Base-by-base conservation (phyloP, 2,329 filamentous ascomycete genomes). In the Ascochyta pisi region DNA sequence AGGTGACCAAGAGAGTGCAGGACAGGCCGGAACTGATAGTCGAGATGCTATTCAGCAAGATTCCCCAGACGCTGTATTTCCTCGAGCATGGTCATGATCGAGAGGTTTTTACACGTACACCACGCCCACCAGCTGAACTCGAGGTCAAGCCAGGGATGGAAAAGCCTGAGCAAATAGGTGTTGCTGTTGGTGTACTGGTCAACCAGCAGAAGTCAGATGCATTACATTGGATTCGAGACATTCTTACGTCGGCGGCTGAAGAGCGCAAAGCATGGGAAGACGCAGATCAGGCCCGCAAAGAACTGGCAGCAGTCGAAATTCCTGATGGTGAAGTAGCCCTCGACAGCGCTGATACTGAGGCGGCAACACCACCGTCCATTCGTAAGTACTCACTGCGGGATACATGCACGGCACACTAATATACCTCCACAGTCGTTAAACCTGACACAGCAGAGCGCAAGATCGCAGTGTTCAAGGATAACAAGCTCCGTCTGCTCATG, bases 21-120 rank as follows among this genome's bases (percentile, higher is more conserved):
- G 87, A 96, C 64, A 85, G 92, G 39, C 92, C 92, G 0, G 91
- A 94, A 60, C 81, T 97, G 37, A 84, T 96, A 45, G 89, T 96
- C 0, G 95, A 99, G 76, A 86, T 99, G 83, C 82, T 99, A 13
- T 99, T 99, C 76, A 96, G 91, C 74, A 99, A 99, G 76, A 89
- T 92, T 54, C 88, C 87, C 47, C 84, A 85, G 41, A 96, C 91
- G 0, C 84, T 92, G 0, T 91, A 90, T 76, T 98, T 92, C 71
- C 83, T 99, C 5, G 93, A 98, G 70, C 92, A 93, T 68, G 95
- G 95, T 0, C 89, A 91, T 65, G 92, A 97, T 68, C 91, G 88
- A 69, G 92, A 94, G 62, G 85, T 88, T 0, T 73, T 88, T 23
- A 83, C 84, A 19, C 80, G 83, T n/a, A 83, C 86, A 39, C 84